phyloP scores from a whole-genome alignment of 202 grass and related monocot species.

The Saccharum hybrid region DNA sequence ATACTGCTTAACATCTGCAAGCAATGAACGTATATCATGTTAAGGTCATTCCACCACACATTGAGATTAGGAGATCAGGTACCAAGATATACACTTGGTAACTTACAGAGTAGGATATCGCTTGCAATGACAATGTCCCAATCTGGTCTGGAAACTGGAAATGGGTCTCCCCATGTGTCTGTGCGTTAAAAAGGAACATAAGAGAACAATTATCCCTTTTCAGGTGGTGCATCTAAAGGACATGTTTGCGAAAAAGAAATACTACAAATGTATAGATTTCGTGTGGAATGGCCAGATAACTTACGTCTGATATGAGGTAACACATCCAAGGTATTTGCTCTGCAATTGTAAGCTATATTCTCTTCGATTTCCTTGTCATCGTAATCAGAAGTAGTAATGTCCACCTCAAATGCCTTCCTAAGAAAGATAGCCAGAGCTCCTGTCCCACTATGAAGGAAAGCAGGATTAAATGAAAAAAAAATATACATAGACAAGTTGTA shows the following conservation, averaged over 20 bases:
- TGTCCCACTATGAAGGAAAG: conserved; percentile 63
- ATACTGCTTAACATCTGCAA: conserved; percentile 89
- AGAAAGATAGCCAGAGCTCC: conserved; percentile 89
- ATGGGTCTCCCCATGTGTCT: conserved; percentile 89
- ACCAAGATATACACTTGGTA: neutral
- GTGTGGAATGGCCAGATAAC: conserved; percentile 2
- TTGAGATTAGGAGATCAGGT: neutral
- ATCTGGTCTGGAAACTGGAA: conserved; percentile 62
- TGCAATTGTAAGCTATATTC: conserved; percentile 86
- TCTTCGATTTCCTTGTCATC: conserved; percentile 86
- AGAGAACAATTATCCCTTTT: neutral
- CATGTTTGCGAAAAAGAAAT: neutral
- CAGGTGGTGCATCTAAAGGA: neutral
- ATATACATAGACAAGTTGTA: neutral
- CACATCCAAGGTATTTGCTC: conserved; percentile 56
- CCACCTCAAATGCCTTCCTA: conserved; percentile 61
- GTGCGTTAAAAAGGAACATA: conserved; percentile 15
- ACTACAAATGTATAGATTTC: neutral
- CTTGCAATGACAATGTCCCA: conserved; percentile 94
- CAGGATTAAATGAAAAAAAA: conserved; percentile 20
- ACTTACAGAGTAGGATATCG: conserved; percentile 72
- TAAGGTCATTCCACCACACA: neutral
- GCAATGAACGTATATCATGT: neutral
- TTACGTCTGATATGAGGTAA: conserved; percentile 85
- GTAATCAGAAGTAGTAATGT: conserved; percentile 92